Conservation (phyloP, 768 basidiomycete genomes). For the Russula griseocarnosa region DNA sequence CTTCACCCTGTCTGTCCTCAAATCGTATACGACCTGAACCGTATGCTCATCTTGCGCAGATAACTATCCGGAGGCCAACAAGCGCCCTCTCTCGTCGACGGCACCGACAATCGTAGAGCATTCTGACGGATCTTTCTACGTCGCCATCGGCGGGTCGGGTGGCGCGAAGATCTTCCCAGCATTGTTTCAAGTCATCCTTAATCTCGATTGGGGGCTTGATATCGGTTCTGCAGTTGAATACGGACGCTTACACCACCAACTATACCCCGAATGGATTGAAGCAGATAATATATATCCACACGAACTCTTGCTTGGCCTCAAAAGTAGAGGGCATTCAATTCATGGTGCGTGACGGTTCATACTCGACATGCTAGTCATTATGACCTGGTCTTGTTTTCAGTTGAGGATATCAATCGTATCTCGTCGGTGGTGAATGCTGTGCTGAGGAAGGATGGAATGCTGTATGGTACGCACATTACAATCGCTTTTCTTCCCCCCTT, state of each 20-base stretch:
- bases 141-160: conserved; percentile 80
- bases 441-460: conserved; percentile 45
- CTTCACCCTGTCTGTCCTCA: conserved; percentile 58
- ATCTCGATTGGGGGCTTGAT: conserved; percentile 79
- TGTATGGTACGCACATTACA: conserved; percentile 55
- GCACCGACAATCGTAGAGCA: conserved; percentile 77
- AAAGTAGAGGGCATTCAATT: conserved; percentile 65
- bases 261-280: conserved; percentile 62
- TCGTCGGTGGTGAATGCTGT: conserved; percentile 75
- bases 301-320: conserved; percentile 53
- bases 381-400: conserved; percentile 34
- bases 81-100: conserved; percentile 87
- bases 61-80: conserved; percentile 85
- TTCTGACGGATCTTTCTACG: conserved; percentile 64
- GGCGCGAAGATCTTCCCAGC: conserved; percentile 82
- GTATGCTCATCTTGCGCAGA: conserved; percentile 40
- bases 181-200: conserved; percentile 73
- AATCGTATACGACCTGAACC: conserved; percentile 2
- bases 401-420: conserved; percentile 45
- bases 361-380: neutral
- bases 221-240: conserved; percentile 77
- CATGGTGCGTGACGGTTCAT: conserved; percentile 52
- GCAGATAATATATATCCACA: conserved; percentile 59
- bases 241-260: conserved; percentile 81
- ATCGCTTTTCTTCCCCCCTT: neutral